Evolutionary conservation across 257 asterid species (phyloP), one percentile per base, ranked within the genome.

Genomic region (Solanum neorickii): DNA sequence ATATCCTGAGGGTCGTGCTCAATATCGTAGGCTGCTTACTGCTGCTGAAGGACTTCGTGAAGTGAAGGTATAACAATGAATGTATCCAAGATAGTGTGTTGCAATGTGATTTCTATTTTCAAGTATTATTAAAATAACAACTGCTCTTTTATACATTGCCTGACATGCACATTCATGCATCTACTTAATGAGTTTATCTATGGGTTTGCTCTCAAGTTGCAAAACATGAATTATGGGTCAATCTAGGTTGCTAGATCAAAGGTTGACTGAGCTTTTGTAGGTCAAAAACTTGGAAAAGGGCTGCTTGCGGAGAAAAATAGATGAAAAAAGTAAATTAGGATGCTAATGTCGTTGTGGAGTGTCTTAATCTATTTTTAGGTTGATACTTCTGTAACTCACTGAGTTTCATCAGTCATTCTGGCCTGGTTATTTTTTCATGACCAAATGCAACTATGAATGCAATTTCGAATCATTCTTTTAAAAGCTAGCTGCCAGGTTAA

Each of bases 1-100:
- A 76, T 89, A 96, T 84, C 96, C 98, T 9, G 98, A 96, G 92
- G 98, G 94, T 80, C 93, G 98, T 66, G 98, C 96, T 83, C 98
- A 96, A 89, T 96, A 96, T 91, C 96, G 98, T 25, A 93, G 99
- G 91, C 91, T 97, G 89, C 94, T 97, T 25, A 94, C 93, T 86
- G 94, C 96, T 86, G 94, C 98, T 76, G 97, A 97, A 90, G 98
- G 89, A 72, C 89, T 95, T 44, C 98, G 98, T 65, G 98, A 93
- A 91, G 90, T 87, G 70, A 93, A 94, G 99, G 99, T 97, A 90
- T 74, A 60, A 42, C 66, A 39, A 31, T 68, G 75, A 65, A 31
- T 15, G 27, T 60, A 42, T 52, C 23, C 7, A n/a, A 65, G 33
- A 65, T 10, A 47, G n/a, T 37, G 46, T 52, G 49, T 23, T 78